Base-by-base conservation (phyloP, 2,329 filamentous ascomycete species). In the Didymella exigua region DNA sequence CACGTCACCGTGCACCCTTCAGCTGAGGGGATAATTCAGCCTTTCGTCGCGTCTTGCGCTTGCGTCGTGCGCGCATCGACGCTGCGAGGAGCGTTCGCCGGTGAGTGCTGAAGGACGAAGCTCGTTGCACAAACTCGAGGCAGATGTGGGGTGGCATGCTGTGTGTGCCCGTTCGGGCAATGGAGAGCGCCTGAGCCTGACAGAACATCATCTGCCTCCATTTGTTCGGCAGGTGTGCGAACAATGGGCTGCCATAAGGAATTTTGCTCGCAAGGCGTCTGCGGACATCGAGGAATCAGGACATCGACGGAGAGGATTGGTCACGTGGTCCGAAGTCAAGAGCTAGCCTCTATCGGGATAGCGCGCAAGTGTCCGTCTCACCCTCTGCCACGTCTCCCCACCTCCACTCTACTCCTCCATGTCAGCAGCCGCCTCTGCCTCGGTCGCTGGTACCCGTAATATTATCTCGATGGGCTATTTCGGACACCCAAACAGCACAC, bases 1-100 rank as follows among this genome's bases (percentile, higher is more conserved):
- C 63, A 65, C 58, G 52, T 63, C 59, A 64, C 56, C 58, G 58
- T 61, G 58, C 59, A 41, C 54, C 10, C 40, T 55, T 52, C 37
- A 47, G 42, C 24, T 51, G 54, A 51, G 29, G 54, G 27, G 23
- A 49, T 18, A 29, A 10, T 19, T 54, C 45, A 45, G 51, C 54
- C 40, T 57, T 46, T 26, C 29, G 42, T 50, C 46, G 47, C 45
- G 18, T 57, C 40, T 54, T 62, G 52, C 36, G 53, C 46, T 42
- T 52, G 31, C 30, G 31, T 58, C 44, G 60, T 42, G 56, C 48
- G 50, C 44, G 43, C 48, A 43, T 61, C 38, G 49, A 61, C 44
- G 52, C 53, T 55, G 37, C 36, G 45, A 33, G 41, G 27, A 34
- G 37, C 26, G 23, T n/a, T 46, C 34, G 40, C 44, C 34, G 41